Base-by-base conservation (phyloP, 2,329 filamentous ascomycete species). In the Ophiostoma novo-ulmi region DNA sequence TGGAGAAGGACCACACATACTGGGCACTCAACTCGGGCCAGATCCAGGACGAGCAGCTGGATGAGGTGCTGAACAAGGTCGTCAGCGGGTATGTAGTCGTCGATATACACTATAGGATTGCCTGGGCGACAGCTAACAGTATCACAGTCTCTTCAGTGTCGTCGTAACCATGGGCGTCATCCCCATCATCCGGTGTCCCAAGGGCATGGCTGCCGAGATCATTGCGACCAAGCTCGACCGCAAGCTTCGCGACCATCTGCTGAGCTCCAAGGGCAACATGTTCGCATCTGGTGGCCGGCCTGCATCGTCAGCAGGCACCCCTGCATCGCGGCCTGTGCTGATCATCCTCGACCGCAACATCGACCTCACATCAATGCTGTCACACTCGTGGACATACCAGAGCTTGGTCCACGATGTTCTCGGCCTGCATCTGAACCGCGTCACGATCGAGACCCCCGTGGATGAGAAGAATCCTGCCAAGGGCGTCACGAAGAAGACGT, bases 81-180 rank as follows among this genome's bases (percentile, higher is more conserved):
- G 95, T 99, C 68, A 96, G 91, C 76, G 95, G 95, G 63, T 65
- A 22, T 22, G 63, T 39, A 22, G 7, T 5, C 44, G 14, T 17
- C 8, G 22, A 58, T 26, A 17, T 39, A 13, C 31, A 13, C 2
- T 22, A 31, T 68, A 10, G 6, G 26, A 17, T n/a, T 48, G 17
- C 44, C 44, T 3, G 7, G 17, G 17, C 44, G n/a, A 48, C 31
- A 20, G 44, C 22, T 26, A 38, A 35, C 39, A n/a, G 31, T 31
- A 63, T 22, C 26, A 6, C 35, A 65, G 63, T 38, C 68, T 52
- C n/a, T 99, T 98, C 81, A 97, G 94, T 74, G 95, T 99, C 67
- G 90, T 95, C 72, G 95, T 97, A n/a, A 99, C 95, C 5, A 97
- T 97, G 93, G 94, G 91, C 72, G 89, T 94, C 2, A 97, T 99